phyloP scores from a whole-genome alignment of 805 yeast genomes.

The Danielia reshetovae region DNA sequence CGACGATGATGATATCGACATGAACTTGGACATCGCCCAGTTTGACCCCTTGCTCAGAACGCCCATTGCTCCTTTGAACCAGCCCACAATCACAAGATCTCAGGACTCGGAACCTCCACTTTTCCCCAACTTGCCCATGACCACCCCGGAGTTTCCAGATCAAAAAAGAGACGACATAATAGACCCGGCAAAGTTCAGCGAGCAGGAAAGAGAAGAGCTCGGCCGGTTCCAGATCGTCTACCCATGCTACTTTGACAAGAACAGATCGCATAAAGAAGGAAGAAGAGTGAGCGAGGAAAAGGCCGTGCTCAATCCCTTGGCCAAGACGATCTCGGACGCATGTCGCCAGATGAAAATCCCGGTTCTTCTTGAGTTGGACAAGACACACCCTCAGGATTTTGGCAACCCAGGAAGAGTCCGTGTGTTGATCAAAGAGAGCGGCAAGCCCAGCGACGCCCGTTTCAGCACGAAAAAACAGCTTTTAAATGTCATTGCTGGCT shows the following conservation, averaged over 20 bases:
- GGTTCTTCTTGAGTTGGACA: conserved; percentile 67
- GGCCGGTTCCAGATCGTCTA: conserved; percentile 71
- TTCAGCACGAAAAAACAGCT: conserved; percentile 57
- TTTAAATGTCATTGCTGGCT: conserved; percentile 55
- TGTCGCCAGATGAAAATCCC: conserved; percentile 38
- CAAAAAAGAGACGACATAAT: conserved; percentile 6
- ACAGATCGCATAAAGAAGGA: conserved; percentile 74
- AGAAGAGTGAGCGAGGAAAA: conserved; percentile 66
- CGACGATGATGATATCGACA: conserved; percentile 81
- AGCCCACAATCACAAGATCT: conserved; percentile 58
- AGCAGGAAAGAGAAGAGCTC: conserved; percentile 53
- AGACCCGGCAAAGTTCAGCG: conserved; percentile 14
- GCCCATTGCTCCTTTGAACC: conserved; percentile 63
- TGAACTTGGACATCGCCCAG: conserved; percentile 92
- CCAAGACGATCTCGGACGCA: conserved; percentile 78
- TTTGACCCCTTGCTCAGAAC: conserved; percentile 67
- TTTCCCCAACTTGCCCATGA: conserved; percentile 25
- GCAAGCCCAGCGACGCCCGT: conserved; percentile 40
- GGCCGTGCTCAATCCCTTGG: conserved; percentile 86
- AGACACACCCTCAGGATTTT: conserved; percentile 93
- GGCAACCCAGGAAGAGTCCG: conserved; percentile 97
- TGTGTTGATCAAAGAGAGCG: conserved; percentile 52
- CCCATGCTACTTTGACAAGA: conserved; percentile 88
- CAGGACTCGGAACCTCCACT: conserved; percentile 43
- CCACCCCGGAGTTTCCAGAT: conserved; percentile 7